A percentile compares a stretch with the other conserved stretches of the same genome.
phyloP scores from a whole-genome alignment of 192 early-diverging fungal genomes.

The Coemansia sp. region DNA sequence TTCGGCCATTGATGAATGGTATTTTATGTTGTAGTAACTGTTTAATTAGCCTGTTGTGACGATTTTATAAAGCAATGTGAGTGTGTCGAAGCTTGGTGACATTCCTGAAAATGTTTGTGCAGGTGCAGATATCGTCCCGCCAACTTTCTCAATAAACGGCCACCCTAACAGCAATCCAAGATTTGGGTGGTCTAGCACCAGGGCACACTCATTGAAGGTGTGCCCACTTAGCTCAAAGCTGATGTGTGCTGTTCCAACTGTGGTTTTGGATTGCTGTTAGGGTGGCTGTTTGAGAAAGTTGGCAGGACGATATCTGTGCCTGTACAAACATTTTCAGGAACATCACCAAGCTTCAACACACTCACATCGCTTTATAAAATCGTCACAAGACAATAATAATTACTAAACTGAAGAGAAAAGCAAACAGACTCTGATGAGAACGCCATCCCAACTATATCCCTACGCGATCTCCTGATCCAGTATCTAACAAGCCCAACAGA shows the following conservation, averaged over 20 bases:
- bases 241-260: background rate
- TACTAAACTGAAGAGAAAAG: too few species aligned
- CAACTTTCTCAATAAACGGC: constrained; percentile 4
- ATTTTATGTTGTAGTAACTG: constrained; percentile 22
- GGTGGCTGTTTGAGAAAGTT: constrained; percentile 2
- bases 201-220: background rate
- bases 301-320: background rate
- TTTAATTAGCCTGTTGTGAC: too few species aligned
- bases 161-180: background rate
- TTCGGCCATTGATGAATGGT: constrained; percentile 54
- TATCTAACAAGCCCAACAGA: too few species aligned
- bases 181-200: background rate
- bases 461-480: too few species aligned
- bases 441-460: too few species aligned
- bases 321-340: background rate
- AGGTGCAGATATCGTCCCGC: background rate
- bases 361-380: too few species aligned
- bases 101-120: background rate
- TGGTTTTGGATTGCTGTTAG: background rate
- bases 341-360: background rate
- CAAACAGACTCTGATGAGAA: too few species aligned
- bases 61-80: too few species aligned
- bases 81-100: background rate
- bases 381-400: too few species aligned
- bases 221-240: background rate